A percentile compares a stretch with the other conserved stretches of the same genome.
Conservation (phyloP, 768 basidiomycete genomes). For the Heimioporus sp. region DNA sequence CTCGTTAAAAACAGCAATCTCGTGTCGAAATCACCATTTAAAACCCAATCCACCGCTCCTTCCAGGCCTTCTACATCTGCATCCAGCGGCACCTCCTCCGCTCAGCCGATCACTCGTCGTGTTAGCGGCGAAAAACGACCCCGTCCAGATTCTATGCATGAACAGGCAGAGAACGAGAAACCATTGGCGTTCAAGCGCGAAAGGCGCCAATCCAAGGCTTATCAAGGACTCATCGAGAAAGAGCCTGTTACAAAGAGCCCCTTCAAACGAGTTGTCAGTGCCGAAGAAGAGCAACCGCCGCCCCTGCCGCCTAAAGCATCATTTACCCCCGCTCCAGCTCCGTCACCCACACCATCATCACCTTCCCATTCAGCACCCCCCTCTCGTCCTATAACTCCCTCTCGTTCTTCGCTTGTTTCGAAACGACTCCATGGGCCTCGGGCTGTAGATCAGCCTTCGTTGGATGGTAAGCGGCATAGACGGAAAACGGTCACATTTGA, state of each 20-base stretch:
- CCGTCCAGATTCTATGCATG: slow-evolving; percentile 67
- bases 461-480: slow-evolving; percentile 44
- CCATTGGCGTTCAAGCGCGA: slow-evolving; percentile 69
- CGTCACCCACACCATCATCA: slow-evolving; percentile 19
- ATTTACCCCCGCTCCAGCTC: not conserved
- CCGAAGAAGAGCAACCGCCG: slow-evolving; percentile 30
- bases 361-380: slow-evolving; percentile 43
- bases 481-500: slow-evolving; percentile 81
- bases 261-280: slow-evolving; percentile 45
- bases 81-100: slow-evolving; percentile 4
- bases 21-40: slow-evolving; percentile 86
- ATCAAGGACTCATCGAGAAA: slow-evolving; percentile 69
- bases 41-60: slow-evolving; percentile 57
- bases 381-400: slow-evolving; percentile 31
- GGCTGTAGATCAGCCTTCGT: slow-evolving; percentile 38
- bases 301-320: slow-evolving; percentile 25
- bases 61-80: slow-evolving; percentile 25
- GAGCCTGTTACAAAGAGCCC: slow-evolving; percentile 85
- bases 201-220: slow-evolving; percentile 71
- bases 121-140: slow-evolving; percentile 80
- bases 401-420: slow-evolving; percentile 66
- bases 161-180: slow-evolving; percentile 70
- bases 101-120: slow-evolving; percentile 34
- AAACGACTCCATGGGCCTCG: slow-evolving; percentile 78
- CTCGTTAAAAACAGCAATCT: slow-evolving; percentile 76